Evolutionary conservation across 1,284 basidiomycete genomes (phyloP).

Genomic region (Gastroboletus turbinatus): DNA sequence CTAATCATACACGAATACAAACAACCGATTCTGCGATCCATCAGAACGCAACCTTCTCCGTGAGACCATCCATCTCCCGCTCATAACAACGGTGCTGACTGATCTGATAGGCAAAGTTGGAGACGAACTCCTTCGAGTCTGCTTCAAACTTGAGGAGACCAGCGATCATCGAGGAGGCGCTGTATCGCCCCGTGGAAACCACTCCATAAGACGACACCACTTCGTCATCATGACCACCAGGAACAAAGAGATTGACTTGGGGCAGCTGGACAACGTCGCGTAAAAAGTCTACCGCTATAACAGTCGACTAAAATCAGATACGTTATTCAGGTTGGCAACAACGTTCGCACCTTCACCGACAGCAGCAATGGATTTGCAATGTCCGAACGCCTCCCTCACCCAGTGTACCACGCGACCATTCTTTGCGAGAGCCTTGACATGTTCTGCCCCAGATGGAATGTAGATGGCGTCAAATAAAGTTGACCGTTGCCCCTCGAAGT

Average conservation of each 20-base stretch:
- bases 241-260: constrained; percentile 42
- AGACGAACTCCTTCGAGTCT: constrained; percentile 52
- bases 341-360: constrained; percentile 53
- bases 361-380: constrained; percentile 76
- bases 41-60: constrained; percentile 56
- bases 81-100: constrained; percentile 64
- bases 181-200: constrained; percentile 56
- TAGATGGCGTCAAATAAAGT: constrained; percentile 80
- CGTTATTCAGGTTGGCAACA: background rate
- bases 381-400: constrained; percentile 77
- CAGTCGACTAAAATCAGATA: constrained; percentile 1
- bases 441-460: constrained; percentile 63
- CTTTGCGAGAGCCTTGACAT: constrained; percentile 49
- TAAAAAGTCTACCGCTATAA: constrained; percentile 49
- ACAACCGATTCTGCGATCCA: background rate
- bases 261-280: constrained; percentile 47
- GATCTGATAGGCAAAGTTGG: constrained; percentile 58
- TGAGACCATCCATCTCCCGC: constrained; percentile 58
- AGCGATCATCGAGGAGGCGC: constrained; percentile 36
- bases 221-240: constrained; percentile 34
- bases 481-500: constrained; percentile 74
- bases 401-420: constrained; percentile 68
- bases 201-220: constrained; percentile 60
- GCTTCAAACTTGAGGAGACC: constrained; percentile 46
- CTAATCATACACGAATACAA: constrained; percentile 19